A percentile compares a stretch with the other conserved stretches of the same genome.
Evolutionary conservation across 192 early-diverging fungal species (phyloP).

Genomic region (Entomortierella chlamydospora): DNA sequence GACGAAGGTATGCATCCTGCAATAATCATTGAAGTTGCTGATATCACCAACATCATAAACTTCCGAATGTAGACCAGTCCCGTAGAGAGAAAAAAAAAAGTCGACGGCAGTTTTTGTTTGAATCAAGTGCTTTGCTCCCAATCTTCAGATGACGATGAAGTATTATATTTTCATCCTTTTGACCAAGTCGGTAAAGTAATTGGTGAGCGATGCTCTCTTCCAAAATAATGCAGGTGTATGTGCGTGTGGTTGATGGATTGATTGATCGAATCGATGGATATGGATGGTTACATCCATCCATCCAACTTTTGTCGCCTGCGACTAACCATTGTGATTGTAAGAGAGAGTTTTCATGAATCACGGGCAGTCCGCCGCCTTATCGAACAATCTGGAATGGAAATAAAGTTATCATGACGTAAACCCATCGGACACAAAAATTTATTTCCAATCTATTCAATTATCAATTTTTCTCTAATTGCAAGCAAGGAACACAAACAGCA

Average conservation of each 20-base stretch:
- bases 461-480: constrained; percentile 1
- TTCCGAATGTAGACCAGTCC: too few relatives aligned
- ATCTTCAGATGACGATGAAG: too few relatives aligned
- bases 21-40: too few relatives aligned
- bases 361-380: not conserved
- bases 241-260: constrained; percentile 15
- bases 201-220: too few relatives aligned
- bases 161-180: too few relatives aligned
- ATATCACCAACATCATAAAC: too few relatives aligned
- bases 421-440: not conserved
- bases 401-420: not conserved
- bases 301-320: not conserved
- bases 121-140: too few relatives aligned
- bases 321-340: constrained; percentile 54
- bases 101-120: too few relatives aligned
- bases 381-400: not conserved
- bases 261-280: constrained; percentile 19
- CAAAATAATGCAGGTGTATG: not conserved
- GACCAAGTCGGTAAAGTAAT: too few relatives aligned
- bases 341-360: constrained; percentile 21
- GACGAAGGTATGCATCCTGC: too few relatives aligned
- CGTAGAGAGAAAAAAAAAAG: too few relatives aligned
- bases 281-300: not conserved
- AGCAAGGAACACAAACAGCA: not conserved
- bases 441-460: not conserved